Evolutionary conservation across 148 eudicot species (phyloP).

Genomic region (Vaccinium corymbosum): DNA sequence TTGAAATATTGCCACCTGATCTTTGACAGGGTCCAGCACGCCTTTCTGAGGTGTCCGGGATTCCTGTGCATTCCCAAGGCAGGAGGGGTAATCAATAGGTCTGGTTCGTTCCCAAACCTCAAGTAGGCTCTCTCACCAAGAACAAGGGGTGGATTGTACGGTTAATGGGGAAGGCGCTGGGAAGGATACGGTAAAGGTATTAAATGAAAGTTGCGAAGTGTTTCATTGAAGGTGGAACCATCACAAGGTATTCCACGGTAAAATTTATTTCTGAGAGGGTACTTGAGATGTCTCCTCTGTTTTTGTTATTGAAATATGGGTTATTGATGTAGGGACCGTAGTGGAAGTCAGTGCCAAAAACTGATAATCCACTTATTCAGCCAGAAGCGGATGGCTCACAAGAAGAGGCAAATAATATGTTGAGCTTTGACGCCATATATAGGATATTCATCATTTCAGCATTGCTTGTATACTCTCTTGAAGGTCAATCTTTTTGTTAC

Average conservation of each 20-base stretch:
- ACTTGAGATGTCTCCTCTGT: slow-evolving; percentile 6
- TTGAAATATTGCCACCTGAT: neutral
- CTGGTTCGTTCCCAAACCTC: neutral
- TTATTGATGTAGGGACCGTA: neutral
- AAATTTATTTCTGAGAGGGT: neutral
- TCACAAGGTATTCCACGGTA: neutral
- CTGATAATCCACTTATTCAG: neutral
- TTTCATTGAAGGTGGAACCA: slow-evolving; percentile 13
- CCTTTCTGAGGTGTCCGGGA: neutral
- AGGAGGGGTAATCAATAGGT: too few relatives aligned
- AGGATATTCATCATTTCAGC: neutral
- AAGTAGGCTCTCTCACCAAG: neutral
- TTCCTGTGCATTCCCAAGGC: neutral
- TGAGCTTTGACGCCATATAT: neutral
- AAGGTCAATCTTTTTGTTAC: neutral
- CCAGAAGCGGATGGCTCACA: too few relatives aligned
- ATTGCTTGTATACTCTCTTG: neutral
- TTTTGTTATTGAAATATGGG: slow-evolving; percentile 6
- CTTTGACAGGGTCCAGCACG: neutral
- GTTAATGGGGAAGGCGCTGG: neutral
- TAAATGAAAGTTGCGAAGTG: neutral
- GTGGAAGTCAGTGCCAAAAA: neutral
- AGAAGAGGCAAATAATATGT: neutral
- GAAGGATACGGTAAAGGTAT: neutral
- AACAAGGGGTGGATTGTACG: neutral